Conservation (phyloP, 768 basidiomycete species). For the Paxillus involutus region DNA sequence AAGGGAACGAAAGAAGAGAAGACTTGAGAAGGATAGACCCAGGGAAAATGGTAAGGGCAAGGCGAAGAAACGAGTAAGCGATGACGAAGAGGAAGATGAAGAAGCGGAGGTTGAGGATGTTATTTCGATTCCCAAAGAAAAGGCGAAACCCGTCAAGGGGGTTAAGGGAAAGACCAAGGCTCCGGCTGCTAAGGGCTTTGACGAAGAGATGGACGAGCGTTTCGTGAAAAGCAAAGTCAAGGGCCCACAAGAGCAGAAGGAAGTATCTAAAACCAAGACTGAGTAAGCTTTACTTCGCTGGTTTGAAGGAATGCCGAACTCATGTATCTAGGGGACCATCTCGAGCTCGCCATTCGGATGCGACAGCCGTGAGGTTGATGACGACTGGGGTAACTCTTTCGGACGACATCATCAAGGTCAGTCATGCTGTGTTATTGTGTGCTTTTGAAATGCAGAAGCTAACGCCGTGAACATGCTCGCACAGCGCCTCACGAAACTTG, state of each 20-base stretch:
- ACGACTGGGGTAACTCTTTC: slow-evolving; percentile 64
- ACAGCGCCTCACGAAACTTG: slow-evolving; percentile 64
- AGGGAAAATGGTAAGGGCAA: slow-evolving; percentile 13
- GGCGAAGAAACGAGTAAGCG: slow-evolving; percentile 14
- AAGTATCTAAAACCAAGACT: not conserved
- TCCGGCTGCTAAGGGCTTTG: not conserved
- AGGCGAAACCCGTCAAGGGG: slow-evolving; percentile 8
- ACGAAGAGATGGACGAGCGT: slow-evolving; percentile 3
- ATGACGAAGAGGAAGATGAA: slow-evolving; percentile 24
- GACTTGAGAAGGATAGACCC: slow-evolving; percentile 11
- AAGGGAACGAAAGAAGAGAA: slow-evolving; percentile 19
- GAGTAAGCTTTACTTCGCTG: not conserved
- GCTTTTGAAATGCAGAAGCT: not conserved
- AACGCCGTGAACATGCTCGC: not conserved
- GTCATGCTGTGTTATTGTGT: slow-evolving; percentile 7
- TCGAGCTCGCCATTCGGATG: not conserved
- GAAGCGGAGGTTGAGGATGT: slow-evolving; percentile 21
- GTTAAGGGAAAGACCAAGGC: slow-evolving; percentile 9
- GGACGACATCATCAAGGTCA: slow-evolving; percentile 62
- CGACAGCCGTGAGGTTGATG: slow-evolving; percentile 49
- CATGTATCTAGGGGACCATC: not conserved
- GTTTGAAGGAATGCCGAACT: not conserved
- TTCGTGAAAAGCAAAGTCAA: slow-evolving; percentile 5
- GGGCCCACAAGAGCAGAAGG: slow-evolving; percentile 11
- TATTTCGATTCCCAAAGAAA: slow-evolving; percentile 12